phyloP scores from a whole-genome alignment of 495 filamentous ascomycete genomes.

The Tirmania nivea region DNA sequence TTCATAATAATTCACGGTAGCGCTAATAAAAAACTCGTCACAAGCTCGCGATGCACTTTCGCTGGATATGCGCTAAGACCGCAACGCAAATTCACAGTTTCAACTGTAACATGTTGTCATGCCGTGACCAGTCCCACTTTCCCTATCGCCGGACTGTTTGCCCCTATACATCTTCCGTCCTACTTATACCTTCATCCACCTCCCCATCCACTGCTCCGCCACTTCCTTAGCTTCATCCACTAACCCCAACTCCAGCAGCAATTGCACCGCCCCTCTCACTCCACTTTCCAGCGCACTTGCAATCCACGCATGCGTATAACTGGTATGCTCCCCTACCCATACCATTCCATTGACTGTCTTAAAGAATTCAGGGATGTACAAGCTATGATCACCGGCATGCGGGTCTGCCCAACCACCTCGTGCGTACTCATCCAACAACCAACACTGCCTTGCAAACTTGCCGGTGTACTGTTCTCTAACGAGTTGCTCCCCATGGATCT shows the following conservation, averaged over 20 bases:
- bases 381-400: constrained; percentile 34
- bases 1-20: too few species aligned
- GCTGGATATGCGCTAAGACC: too few species aligned
- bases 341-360: constrained; percentile 44
- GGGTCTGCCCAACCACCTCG: constrained; percentile 36
- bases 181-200: too few species aligned
- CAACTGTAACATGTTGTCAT: too few species aligned
- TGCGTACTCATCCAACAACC: constrained; percentile 32
- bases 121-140: too few species aligned
- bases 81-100: too few species aligned
- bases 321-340: constrained; percentile 50
- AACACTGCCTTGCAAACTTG: constrained; percentile 29
- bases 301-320: constrained; percentile 57
- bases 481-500: constrained; percentile 35
- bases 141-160: too few species aligned
- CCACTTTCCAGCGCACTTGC: constrained; percentile 35
- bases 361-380: constrained; percentile 48
- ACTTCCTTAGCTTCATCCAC: constrained; percentile 47
- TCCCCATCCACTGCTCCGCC: constrained; percentile 45
- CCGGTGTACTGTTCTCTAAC: constrained; percentile 37
- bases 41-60: too few species aligned
- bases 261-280: not conserved
- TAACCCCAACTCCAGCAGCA: constrained; percentile 27
- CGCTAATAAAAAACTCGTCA: too few species aligned
- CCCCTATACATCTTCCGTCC: too few species aligned